phyloP scores from a whole-genome alignment of 2,329 filamentous ascomycete genomes.

The Aspergillus sp. region DNA sequence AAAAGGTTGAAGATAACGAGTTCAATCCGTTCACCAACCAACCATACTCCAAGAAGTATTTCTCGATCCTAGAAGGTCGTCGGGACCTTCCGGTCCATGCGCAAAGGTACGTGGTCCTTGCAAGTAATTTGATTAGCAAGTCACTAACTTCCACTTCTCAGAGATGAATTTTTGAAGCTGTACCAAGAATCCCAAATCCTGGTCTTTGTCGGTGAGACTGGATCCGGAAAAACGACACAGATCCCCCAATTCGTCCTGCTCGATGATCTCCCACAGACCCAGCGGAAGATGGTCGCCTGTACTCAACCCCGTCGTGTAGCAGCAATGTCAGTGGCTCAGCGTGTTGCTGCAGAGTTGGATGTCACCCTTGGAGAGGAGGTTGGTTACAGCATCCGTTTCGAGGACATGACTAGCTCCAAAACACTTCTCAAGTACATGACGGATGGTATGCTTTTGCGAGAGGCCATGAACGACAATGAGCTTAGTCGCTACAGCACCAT shows the following conservation, averaged over 20 bases:
- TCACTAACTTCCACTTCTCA: conserved; percentile 31
- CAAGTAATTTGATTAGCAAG: neutral
- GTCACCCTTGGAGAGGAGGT: conserved; percentile 91
- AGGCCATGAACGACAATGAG: conserved; percentile 94
- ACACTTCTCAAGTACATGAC: conserved; percentile 99
- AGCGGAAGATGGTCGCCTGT: conserved; percentile 89
- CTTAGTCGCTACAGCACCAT: conserved; percentile 94
- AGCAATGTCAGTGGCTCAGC: conserved; percentile 97
- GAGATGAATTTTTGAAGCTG: conserved; percentile 87
- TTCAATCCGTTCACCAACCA: conserved; percentile 81
- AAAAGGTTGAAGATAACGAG: conserved; percentile 73
- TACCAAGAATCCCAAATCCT: conserved; percentile 95
- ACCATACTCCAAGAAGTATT: conserved; percentile 78
- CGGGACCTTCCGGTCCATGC: conserved; percentile 87
- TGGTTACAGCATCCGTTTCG: conserved; percentile 98
- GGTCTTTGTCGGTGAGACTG: conserved; percentile 97
- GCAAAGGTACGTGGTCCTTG: conserved; percentile 64
- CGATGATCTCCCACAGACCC: conserved; percentile 87
- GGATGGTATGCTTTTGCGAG: conserved; percentile 94
- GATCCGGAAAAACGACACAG: conserved; percentile 98
- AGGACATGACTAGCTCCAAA: conserved; percentile 84
- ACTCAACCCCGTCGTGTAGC: conserved; percentile 97
- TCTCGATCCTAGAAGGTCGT: conserved; percentile 80
- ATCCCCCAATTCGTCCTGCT: conserved; percentile 98
- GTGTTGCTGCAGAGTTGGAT: conserved; percentile 96